Evolutionary conservation across 2,329 filamentous ascomycete genomes (phyloP).

Genomic region (Phaeosphaeriaceae sp.): DNA sequence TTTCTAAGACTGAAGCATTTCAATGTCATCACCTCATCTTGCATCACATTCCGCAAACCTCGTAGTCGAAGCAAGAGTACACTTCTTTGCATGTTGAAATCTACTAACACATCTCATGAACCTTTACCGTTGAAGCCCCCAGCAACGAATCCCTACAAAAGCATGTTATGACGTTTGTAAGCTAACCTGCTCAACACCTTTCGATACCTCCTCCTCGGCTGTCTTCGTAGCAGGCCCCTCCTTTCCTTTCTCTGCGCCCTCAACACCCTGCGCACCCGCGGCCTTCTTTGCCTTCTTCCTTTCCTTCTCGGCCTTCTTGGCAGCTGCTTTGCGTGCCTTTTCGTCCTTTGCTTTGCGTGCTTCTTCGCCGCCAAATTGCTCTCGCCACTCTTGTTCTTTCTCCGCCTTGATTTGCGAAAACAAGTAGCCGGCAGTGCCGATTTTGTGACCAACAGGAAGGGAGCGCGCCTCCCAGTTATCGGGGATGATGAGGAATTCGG

Average conservation of each 20-base stretch:
- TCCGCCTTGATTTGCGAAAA: conserved; percentile 83
- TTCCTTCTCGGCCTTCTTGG: conserved; percentile 69
- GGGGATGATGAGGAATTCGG: conserved; percentile 64
- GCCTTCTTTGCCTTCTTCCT: conserved; percentile 64
- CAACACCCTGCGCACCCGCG: conserved; percentile 73
- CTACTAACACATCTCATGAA: no score
- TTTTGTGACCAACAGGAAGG: conserved; percentile 71
- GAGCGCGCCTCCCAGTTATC: conserved; percentile 47
- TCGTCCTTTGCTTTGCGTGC: conserved; percentile 73
- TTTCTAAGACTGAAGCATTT: no score
- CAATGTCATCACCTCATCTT: no score
- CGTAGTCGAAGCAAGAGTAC: no score
- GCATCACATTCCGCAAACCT: no score
- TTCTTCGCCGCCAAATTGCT: conserved; percentile 72
- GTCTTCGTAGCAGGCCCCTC: conserved; percentile 47
- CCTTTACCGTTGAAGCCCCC: conserved; percentile 6
- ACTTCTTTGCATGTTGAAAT: no score
- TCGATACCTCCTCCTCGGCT: conserved; percentile 52
- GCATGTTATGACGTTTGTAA: conserved; percentile 49
- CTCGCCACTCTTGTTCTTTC: conserved; percentile 83
- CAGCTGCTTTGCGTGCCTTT: conserved; percentile 64
- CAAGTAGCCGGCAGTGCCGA: conserved; percentile 79
- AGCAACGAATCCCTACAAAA: not conserved
- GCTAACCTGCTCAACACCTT: conserved; percentile 53
- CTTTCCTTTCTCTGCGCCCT: conserved; percentile 77